phyloP scores from a whole-genome alignment of 139 green algal species.

The Chlamydomonas schloesseri region DNA sequence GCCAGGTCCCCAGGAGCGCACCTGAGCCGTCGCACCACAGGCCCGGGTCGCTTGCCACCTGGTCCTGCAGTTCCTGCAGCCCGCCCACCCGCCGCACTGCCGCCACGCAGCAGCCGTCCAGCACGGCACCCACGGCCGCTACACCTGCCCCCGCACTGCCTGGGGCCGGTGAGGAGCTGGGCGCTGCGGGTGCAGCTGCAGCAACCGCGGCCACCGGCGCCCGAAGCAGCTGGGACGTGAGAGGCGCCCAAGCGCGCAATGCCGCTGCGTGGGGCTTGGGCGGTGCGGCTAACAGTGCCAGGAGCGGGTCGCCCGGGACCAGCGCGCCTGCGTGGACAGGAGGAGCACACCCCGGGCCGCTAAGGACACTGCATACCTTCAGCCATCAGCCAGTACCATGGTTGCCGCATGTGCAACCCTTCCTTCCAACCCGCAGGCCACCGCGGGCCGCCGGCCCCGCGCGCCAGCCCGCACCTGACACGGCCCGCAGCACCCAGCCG shows the following conservation, averaged over 20 bases:
- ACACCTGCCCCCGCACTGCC: no score
- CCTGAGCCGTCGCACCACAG: slow-evolving; percentile 64
- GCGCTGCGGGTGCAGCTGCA: not conserved
- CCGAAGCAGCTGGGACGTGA: not conserved
- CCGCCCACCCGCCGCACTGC: not conserved
- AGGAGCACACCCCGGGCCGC: not conserved
- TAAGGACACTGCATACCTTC: no score
- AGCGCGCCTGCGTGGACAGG: not conserved
- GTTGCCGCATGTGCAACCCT: no score
- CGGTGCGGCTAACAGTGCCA: not conserved
- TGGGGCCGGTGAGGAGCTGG: not conserved
- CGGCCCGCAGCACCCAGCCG: not conserved
- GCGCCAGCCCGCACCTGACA: not conserved
- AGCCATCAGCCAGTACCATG: no score
- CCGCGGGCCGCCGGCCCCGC: no score
- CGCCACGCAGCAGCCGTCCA: not conserved
- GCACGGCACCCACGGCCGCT: no score
- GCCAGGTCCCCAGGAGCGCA: no score
- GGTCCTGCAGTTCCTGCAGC: slow-evolving; percentile 17
- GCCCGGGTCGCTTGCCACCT: slow-evolving; percentile 26
- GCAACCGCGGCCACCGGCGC: not conserved
- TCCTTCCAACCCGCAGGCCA: no score
- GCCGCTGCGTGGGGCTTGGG: slow-evolving; percentile 20
- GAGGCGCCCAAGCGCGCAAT: slow-evolving; percentile 7
- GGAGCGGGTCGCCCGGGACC: not conserved